Evolutionary conservation across 2,329 filamentous ascomycete species (phyloP).

Genomic region (Pseudogymnoascus verrucosus): DNA sequence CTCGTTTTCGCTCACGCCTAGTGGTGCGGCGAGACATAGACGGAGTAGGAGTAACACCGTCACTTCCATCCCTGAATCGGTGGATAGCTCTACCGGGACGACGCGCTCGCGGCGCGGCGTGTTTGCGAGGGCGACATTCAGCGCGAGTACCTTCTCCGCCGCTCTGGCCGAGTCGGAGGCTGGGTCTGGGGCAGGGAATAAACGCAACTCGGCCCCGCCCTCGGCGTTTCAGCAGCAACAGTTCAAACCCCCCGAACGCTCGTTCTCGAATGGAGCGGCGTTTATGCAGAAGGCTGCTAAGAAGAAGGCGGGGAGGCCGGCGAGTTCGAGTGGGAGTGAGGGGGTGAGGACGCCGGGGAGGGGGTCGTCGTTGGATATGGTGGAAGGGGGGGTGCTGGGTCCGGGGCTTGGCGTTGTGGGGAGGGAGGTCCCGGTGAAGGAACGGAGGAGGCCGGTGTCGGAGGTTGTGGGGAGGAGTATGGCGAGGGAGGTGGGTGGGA

Average conservation of each 20-base stretch:
- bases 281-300: conserved; percentile 34
- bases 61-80: neutral
- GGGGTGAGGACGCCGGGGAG: neutral
- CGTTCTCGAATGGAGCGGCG: conserved; percentile 40
- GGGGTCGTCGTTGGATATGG: neutral
- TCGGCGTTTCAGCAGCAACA: neutral
- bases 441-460: neutral
- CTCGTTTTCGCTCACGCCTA: conserved; percentile 22
- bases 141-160: neutral
- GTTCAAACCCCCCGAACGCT: conserved; percentile 29
- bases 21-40: conserved; percentile 9
- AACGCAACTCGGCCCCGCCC: neutral
- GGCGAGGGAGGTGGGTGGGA: no score
- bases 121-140: neutral
- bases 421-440: neutral
- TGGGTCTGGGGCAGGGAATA: neutral
- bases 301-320: conserved; percentile 17
- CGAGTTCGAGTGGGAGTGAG: conserved; percentile 22
- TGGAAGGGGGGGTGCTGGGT: neutral
- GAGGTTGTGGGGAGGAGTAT: neutral
- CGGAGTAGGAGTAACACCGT: neutral
- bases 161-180: no score
- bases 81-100: neutral
- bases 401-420: neutral
- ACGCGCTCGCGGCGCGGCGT: neutral